Percentiles rank a stretch among this genome's conserved stretches.
These are phyloP conservation scores for maize (Zea mays) DNA, from an alignment of 176 grass and related monocot species.

Conservation along the genomic window Zm-B73-REFERENCE-NAM-5.0 NC_050096.1:20453001-20453500, in stretches of 20 bases:
- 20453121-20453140: no score
- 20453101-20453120: no score
- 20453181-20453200: constrained; percentile 10
- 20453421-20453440: constrained; percentile 27
- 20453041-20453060: no score
- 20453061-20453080: no score
- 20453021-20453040: no score
- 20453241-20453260: constrained; percentile 42
- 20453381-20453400: constrained; percentile 6
- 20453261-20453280: constrained; percentile 34
- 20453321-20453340: constrained; percentile 32
- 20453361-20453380: constrained; percentile 4
- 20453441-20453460: background rate
- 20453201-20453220: constrained; percentile 29
- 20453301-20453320: constrained; percentile 14
- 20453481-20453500: constrained; percentile 33
- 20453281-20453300: background rate
- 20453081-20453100: no score
- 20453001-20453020: no score
- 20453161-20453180: background rate
- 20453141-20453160: no score
- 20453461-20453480: constrained; percentile 3
- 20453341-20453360: constrained; percentile 15
- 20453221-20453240: background rate
- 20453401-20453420: background rate